Percentiles rank a stretch among this genome's conserved stretches.
These are phyloP conservation scores for Hebeloma cylindrosporum DNA, from an alignment of 768 basidiomycete species.

Conservation along the genomic window DNA sequence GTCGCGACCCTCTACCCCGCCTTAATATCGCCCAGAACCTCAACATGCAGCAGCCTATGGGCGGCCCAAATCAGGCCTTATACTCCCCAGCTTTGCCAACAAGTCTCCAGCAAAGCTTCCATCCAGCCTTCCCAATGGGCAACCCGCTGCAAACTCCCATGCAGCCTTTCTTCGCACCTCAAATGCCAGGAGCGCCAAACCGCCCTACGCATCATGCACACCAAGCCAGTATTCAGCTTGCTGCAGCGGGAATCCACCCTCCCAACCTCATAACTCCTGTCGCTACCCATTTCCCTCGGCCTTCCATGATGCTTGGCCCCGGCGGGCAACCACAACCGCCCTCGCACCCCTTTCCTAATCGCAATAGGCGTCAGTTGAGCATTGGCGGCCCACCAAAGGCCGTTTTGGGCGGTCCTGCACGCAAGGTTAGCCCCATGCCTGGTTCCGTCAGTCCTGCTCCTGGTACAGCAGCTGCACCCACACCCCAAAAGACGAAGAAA, in stretches of 20 bases:
- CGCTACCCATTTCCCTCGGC: slow-evolving; percentile 53
- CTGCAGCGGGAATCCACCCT: slow-evolving; percentile 58
- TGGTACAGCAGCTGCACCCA: slow-evolving; percentile 33
- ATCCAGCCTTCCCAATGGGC: slow-evolving; percentile 50
- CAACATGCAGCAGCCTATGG: slow-evolving; percentile 54
- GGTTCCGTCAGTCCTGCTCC: slow-evolving; percentile 28
- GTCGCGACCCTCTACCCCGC: slow-evolving; percentile 53
- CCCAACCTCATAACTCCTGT: slow-evolving; percentile 64
- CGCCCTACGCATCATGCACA: slow-evolving; percentile 58
- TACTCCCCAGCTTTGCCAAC: slow-evolving; percentile 70
- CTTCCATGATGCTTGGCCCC: slow-evolving; percentile 44
- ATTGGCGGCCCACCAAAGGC: slow-evolving; percentile 91
- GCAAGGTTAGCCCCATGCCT: slow-evolving; percentile 73
- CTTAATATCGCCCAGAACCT: slow-evolving; percentile 58
- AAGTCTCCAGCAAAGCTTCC: slow-evolving; percentile 55
- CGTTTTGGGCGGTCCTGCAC: slow-evolving; percentile 73
- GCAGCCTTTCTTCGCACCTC: slow-evolving; percentile 62
- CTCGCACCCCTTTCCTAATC: slow-evolving; percentile 52
- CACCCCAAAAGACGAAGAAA: slow-evolving; percentile 61
- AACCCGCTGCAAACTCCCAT: slow-evolving; percentile 69
- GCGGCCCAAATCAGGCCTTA: slow-evolving; percentile 39
- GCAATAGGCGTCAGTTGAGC: slow-evolving; percentile 69
- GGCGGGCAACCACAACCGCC: slow-evolving; percentile 36
- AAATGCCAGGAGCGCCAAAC: slow-evolving; percentile 48
- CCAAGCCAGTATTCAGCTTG: slow-evolving; percentile 62